Evolutionary conservation across 83 land plant species (phyloP), one percentile per base, ranked within the genome.

Genomic region (Thuja plicata): DNA sequence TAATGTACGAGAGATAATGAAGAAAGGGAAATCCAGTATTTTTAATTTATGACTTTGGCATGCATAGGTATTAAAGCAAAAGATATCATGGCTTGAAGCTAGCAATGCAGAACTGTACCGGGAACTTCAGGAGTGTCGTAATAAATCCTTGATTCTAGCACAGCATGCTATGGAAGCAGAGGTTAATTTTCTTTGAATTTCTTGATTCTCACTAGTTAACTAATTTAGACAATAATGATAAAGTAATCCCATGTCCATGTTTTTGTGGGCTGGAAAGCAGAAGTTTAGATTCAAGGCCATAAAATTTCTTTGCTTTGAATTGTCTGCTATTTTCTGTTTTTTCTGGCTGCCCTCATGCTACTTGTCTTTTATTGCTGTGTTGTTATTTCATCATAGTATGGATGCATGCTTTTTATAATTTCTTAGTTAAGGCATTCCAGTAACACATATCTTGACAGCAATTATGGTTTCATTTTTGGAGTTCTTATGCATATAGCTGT

Each of bases 11-110:
- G 45, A 87, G 48, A 30, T 17, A 45, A 16, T n/a, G 50, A 83
- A 48, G 50, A 83, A 74, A 37, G 38, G 74, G 45, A 37, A 60
- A 37, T 57, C 77, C 12, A 1, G 24, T 45, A 62, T 87, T 16
- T 60, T 5, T 87, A 66, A 71, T 62, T 66, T 41, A 34, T 84
- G 38, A 17, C 86, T 54, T 40, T 32, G 52, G 54, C 15, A 84
- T 84, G 32, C 13, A 48, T 88, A 98, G 99, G 93, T 91, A 88
- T 93, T 98, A 40, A 98, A 96, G 81, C 96, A 98, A 88, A 98
- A 94, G 88, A 94, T 98, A 85, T 90, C 98, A 88, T 96, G 99
- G 98, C 96, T 98, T 80, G 99, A 98, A 88, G 94, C 99, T 32
- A 93, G 97, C 66, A 97, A 96, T 93, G 91, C 91, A 84, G 96